Evolutionary conservation across 306 rosid genomes (phyloP).

Genomic region (Luffa aegyptiaca): DNA sequence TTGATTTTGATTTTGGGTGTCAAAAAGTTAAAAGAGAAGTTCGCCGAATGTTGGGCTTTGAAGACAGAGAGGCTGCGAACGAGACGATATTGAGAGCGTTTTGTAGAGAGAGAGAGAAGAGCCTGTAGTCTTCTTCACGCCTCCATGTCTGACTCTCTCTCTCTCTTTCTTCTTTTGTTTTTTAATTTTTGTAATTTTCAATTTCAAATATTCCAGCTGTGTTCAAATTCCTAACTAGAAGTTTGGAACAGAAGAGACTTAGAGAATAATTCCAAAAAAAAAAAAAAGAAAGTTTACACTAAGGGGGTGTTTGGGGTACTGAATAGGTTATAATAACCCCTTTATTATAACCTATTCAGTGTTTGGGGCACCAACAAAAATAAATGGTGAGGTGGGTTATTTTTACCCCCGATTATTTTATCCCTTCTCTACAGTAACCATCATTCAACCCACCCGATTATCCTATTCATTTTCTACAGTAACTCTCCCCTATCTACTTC

Average conservation of each 20-base stretch:
- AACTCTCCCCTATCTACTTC: too few relatives aligned
- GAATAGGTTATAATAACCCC: too few relatives aligned
- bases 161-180: neutral
- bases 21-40: conserved; percentile 3
- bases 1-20: neutral
- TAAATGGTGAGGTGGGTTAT: too few relatives aligned
- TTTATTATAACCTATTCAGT: too few relatives aligned
- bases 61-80: neutral
- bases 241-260: too few relatives aligned
- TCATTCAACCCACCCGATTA: too few relatives aligned
- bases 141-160: neutral
- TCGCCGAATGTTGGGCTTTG: conserved; percentile 25
- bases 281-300: too few relatives aligned
- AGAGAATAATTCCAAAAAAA: neutral
- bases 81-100: neutral
- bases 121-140: conserved; percentile 2
- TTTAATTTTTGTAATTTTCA: neutral
- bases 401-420: too few relatives aligned
- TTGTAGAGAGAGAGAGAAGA: neutral
- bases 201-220: conserved; percentile 9
- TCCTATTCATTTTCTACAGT: too few relatives aligned
- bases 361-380: too few relatives aligned
- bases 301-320: too few relatives aligned
- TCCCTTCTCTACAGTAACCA: too few relatives aligned
- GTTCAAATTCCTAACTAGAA: neutral